phyloP scores from a whole-genome alignment of 305 asterid species.

The Petunia hybrid region DNA sequence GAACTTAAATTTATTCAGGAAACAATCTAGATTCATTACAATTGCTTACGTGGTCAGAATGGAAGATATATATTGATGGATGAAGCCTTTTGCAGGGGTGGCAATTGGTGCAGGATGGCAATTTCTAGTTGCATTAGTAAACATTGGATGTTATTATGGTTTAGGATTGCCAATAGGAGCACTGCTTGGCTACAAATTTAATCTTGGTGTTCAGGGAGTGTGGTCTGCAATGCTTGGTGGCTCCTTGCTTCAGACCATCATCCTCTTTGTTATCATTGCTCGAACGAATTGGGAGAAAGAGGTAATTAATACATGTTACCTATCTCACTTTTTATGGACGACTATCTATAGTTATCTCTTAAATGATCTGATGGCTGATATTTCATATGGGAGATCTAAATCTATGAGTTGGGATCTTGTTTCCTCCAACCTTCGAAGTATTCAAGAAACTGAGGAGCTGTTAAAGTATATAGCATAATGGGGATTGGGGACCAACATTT shows the following conservation, averaged over 20 bases:
- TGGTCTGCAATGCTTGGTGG: slow-evolving; percentile 83
- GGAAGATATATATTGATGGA: background rate
- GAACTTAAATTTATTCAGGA: too few species aligned
- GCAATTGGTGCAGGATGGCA: slow-evolving; percentile 95
- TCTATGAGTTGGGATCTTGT: too few species aligned
- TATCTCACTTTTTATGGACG: background rate
- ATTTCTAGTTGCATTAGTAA: slow-evolving; percentile 58
- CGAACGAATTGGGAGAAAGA: slow-evolving; percentile 65
- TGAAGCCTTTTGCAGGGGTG: slow-evolving; percentile 55
- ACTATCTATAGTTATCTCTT: background rate
- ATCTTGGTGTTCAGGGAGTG: slow-evolving; percentile 71
- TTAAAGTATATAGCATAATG: too few species aligned
- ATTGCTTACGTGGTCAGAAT: too few species aligned
- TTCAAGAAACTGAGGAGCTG: too few species aligned
- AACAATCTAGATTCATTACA: too few species aligned
- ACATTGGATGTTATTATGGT: slow-evolving; percentile 58
- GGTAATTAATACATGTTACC: slow-evolving; percentile 39
- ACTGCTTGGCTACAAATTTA: slow-evolving; percentile 63
- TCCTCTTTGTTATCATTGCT: slow-evolving; percentile 43
- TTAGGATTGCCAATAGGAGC: slow-evolving; percentile 80
- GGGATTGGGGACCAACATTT: too few species aligned
- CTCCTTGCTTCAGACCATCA: slow-evolving; percentile 61
- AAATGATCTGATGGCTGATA: background rate
- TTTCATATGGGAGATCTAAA: too few species aligned
- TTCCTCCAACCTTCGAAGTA: too few species aligned